A percentile compares a stretch with the other conserved stretches of the same genome.
phyloP scores from a whole-genome alignment of 2,329 filamentous ascomycete genomes.

The Ramichloridium luteum region DNA sequence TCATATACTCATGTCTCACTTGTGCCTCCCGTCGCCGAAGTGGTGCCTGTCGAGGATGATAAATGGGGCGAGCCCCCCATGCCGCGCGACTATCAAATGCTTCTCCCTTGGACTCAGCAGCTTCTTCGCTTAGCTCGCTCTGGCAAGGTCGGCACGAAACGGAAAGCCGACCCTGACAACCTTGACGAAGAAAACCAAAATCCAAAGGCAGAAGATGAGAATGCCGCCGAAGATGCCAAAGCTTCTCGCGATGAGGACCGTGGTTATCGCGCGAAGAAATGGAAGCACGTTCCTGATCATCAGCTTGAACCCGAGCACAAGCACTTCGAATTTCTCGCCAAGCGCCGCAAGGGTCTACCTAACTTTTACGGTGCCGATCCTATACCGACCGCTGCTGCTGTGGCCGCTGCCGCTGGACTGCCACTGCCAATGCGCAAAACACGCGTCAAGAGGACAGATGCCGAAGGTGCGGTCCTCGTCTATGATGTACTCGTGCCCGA shows the following conservation, averaged over 20 bases:
- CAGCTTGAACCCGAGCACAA: conserved; percentile 47
- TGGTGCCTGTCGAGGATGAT: conserved; percentile 36
- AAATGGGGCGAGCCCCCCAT: conserved; percentile 73
- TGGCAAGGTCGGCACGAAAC: conserved; percentile 49
- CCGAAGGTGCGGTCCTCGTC: conserved; percentile 65
- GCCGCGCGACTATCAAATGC: conserved; percentile 71
- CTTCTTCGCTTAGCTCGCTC: conserved; percentile 67
- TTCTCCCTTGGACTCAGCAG: conserved; percentile 69
- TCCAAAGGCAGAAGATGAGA: conserved; percentile 32
- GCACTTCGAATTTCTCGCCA: conserved; percentile 43
- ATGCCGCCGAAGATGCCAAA: conserved; percentile 28
- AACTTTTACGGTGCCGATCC: conserved; percentile 35
- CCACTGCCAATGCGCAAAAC: conserved; percentile 54
- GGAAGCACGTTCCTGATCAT: conserved; percentile 44
- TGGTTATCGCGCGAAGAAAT: conserved; percentile 46
- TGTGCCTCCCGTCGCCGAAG: conserved; percentile 20
- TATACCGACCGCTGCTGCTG: conserved; percentile 14
- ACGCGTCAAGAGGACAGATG: conserved; percentile 62
- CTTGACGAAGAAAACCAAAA: conserved; percentile 47
- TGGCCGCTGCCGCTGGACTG: conserved; percentile 1
- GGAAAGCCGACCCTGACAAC: conserved; percentile 42
- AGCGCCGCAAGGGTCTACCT: conserved; percentile 47
- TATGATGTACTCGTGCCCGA: conserved; percentile 74
- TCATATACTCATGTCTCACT: conserved; percentile 20
- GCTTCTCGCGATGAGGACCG: conserved; percentile 30